Evolutionary conservation across 2,329 filamentous ascomycete genomes (phyloP).

Genomic region (Emergomyces africanus): DNA sequence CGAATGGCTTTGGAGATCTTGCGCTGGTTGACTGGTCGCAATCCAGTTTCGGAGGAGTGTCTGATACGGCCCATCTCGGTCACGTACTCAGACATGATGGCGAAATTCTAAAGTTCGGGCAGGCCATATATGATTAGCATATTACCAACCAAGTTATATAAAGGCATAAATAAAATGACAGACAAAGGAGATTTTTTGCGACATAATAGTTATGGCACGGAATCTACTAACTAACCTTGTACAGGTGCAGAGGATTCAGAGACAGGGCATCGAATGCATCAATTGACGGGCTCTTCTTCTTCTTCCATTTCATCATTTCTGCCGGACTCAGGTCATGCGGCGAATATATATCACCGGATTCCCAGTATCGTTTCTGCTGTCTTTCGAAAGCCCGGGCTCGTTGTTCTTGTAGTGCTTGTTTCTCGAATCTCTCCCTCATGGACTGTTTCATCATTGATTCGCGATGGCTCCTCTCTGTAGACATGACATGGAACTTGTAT

Average conservation of each 20-base stretch:
- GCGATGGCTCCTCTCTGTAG: conserved; percentile 1
- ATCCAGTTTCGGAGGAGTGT: conserved; percentile 59
- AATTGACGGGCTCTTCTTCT: conserved; percentile 38
- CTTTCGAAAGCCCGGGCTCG: conserved; percentile 24
- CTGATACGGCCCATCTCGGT: conserved; percentile 75
- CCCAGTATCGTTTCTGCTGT: conserved; percentile 53
- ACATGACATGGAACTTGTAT: not conserved
- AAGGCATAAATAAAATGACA: conserved; percentile 7
- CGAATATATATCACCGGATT: conserved; percentile 71
- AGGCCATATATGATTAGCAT: not conserved
- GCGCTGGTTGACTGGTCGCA: conserved; percentile 81
- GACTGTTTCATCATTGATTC: not conserved
- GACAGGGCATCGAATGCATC: conserved; percentile 73
- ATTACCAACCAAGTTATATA: not conserved
- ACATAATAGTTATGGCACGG: not conserved
- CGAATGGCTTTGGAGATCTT: conserved; percentile 88
- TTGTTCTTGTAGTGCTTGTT: conserved; percentile 26
- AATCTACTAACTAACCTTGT: conserved; percentile 53
- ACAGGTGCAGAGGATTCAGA: conserved; percentile 69
- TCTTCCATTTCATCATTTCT: conserved; percentile 74
- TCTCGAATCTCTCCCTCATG: conserved; percentile 14
- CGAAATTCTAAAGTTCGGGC: conserved; percentile 58
- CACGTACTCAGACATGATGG: conserved; percentile 80
- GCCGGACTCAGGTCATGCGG: conserved; percentile 69
- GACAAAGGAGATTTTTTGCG: not conserved